Percentiles rank a stretch among this genome's conserved stretches.
phyloP scores from a whole-genome alignment of 345 rosid species.

The Moricandia arvensis region DNA sequence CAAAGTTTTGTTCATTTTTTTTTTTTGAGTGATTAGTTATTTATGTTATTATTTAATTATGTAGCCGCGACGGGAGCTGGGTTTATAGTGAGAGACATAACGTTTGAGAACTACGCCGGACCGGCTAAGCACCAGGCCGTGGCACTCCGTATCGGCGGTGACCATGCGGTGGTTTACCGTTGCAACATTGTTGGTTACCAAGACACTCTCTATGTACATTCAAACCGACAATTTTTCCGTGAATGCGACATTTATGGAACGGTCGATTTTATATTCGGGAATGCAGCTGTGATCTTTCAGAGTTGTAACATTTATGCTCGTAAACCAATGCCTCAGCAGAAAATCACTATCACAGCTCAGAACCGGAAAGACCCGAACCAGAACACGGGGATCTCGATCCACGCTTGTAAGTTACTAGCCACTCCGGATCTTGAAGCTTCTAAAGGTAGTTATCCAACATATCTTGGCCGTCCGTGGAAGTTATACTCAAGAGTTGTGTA shows the following conservation, averaged over 20 bases:
- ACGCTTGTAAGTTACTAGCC: slow-evolving; percentile 68
- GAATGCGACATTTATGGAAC: slow-evolving; percentile 91
- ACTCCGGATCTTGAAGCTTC: slow-evolving; percentile 48
- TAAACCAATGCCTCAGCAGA: slow-evolving; percentile 73
- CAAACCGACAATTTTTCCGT: slow-evolving; percentile 89
- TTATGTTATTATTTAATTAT: neutral
- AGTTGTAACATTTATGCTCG: slow-evolving; percentile 82
- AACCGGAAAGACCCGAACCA: slow-evolving; percentile 96
- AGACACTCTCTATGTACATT: slow-evolving; percentile 94
- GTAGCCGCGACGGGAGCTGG: slow-evolving; percentile 94
- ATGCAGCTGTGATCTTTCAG: slow-evolving; percentile 90
- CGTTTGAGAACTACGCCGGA: slow-evolving; percentile 92
- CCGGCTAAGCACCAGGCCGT: slow-evolving; percentile 94
- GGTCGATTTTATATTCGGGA: slow-evolving; percentile 91
- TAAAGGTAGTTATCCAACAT: slow-evolving; percentile 58
- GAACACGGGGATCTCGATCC: slow-evolving; percentile 93
- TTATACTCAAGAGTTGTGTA: slow-evolving; percentile 67
- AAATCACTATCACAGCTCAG: slow-evolving; percentile 93
- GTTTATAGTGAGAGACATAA: slow-evolving; percentile 84
- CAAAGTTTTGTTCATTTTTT: neutral
- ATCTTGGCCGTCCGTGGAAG: slow-evolving; percentile 97
- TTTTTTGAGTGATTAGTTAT: neutral
- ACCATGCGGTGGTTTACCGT: slow-evolving; percentile 84
- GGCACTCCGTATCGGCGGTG: slow-evolving; percentile 91
- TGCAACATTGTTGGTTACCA: slow-evolving; percentile 85